Base-by-base conservation (phyloP, 2,329 filamentous ascomycete genomes). In the Westerdykella ornata region DNA sequence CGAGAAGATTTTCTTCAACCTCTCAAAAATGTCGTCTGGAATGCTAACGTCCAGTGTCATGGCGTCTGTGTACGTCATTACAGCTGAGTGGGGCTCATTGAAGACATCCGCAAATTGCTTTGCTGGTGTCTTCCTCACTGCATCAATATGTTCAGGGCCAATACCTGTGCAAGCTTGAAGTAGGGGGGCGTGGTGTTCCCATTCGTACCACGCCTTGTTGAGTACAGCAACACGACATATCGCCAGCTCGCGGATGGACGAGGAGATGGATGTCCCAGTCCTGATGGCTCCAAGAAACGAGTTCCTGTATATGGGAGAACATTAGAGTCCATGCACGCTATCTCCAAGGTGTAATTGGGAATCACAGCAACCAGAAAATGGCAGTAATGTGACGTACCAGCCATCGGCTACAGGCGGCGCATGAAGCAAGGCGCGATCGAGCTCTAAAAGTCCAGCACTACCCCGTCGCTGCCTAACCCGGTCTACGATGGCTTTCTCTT, bases 201-300 rank as follows among this genome's bases (percentile, higher is more conserved):
- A 94, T 65, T 94, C 88, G 65, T 88, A 94, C 80, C 84, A 87
- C 1, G 88, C 88, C 14, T 75, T 67, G 66, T 94, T 94, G 54
- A 87, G 76, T 13, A 84, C 81, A 11, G 88, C 88, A 12, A 94
- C 84, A 37, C 87, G 77, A 56, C 80, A 87, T 53, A 94, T 89
- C 50, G 85, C 82, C 14, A 89, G 72, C 70, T 94, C 87, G 51
- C 85, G 80, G 39, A 88, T 59, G 52, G 64, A 62, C 3, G 67
- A 62, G 3, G 72, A 57, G 3, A 79, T 64, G 11, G 68, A 71
- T 5, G 74, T 79, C 43, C 67, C 62, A 1, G 72, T 76, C 34
- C 76, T 72, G 34, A 80, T 75, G 29, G 75, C 67, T 32, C 74
- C 73, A 22, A 79, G 66, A 51, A 78, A 78, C 15, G 70, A 66